Conservation (phyloP, 2,329 filamentous ascomycete genomes). For the Gyromitra esculenta region DNA sequence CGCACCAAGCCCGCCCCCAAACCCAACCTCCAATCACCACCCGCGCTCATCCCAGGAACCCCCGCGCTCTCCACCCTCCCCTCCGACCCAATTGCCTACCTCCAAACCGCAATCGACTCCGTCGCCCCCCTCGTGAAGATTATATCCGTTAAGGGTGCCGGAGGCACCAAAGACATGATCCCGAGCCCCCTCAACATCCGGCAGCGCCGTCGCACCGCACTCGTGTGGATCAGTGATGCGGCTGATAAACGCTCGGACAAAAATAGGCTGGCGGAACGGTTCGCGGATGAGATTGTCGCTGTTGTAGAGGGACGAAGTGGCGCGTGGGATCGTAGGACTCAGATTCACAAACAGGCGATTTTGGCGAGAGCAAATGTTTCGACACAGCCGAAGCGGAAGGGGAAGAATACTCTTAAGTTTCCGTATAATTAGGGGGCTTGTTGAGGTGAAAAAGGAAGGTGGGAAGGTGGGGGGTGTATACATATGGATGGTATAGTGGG, state of each 20-base stretch:
- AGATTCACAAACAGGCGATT: conserved; percentile 79
- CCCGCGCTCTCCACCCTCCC: conserved; percentile 83
- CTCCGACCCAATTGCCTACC: conserved; percentile 87
- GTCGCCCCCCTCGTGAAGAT: conserved; percentile 89
- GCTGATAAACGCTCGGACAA: conserved; percentile 80
- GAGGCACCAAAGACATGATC: conserved; percentile 83
- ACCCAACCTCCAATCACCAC: conserved; percentile 69
- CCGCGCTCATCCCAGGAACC: conserved; percentile 77
- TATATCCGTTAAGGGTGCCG: conserved; percentile 77
- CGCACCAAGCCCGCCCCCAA: conserved; percentile 84
- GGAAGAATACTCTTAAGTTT: conserved; percentile 37
- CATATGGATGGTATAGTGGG: neutral
- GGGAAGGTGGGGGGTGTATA: neutral
- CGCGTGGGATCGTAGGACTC: conserved; percentile 83
- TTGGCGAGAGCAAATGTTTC: conserved; percentile 75
- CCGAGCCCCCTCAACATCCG: conserved; percentile 79
- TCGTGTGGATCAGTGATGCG: conserved; percentile 88
- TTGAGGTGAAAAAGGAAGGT: neutral
- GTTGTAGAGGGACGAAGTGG: conserved; percentile 85
- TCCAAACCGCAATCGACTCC: conserved; percentile 89
- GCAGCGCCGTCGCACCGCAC: conserved; percentile 79
- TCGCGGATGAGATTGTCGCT: conserved; percentile 67
- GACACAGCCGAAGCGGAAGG: conserved; percentile 10
- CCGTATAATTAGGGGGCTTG: conserved; percentile 35
- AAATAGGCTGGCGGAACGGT: conserved; percentile 60